Conservation (phyloP, 2,329 filamentous ascomycete genomes). For the Dactylellina cionopaga region DNA sequence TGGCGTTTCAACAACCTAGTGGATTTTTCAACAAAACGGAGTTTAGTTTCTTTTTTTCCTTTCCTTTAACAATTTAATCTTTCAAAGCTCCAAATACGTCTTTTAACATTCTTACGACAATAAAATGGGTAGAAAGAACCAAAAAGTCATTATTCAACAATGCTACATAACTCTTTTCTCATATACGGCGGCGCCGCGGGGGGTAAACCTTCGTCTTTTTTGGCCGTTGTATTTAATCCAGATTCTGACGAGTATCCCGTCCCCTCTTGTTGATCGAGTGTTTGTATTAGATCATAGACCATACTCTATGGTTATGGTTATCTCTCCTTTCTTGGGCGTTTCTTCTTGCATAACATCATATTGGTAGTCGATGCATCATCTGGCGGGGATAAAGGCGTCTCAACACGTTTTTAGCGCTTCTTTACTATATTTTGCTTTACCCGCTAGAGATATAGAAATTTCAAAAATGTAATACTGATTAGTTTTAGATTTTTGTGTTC, state of each 20-base stretch:
- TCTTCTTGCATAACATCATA: constrained; percentile 1
- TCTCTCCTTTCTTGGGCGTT: constrained; percentile 5
- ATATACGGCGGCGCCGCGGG: background rate
- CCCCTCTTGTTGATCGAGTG: too few species aligned
- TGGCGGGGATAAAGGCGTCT: constrained; percentile 50
- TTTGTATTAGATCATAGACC: too few species aligned
- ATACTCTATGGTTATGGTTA: too few species aligned
- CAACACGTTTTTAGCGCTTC: constrained; percentile 52
- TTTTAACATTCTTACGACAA: constrained; percentile 8
- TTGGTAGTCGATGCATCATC: background rate
- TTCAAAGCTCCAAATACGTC: background rate
- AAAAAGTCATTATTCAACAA: constrained; percentile 37
- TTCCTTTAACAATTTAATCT: constrained; percentile 10
- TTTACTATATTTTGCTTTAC: background rate
- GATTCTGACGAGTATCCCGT: too few species aligned
- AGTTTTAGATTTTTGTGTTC: too few species aligned
- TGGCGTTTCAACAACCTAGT: constrained; percentile 51
- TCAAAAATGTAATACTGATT: background rate
- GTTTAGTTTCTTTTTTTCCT: constrained; percentile 21
- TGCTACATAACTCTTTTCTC: background rate
- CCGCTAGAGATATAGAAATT: background rate
- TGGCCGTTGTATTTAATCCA: background rate
- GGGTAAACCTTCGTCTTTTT: background rate
- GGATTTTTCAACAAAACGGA: constrained; percentile 47
- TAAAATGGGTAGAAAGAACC: background rate